Evolutionary conservation across 208 protist species (phyloP).

Genomic region (Crithidia thermophila): DNA sequence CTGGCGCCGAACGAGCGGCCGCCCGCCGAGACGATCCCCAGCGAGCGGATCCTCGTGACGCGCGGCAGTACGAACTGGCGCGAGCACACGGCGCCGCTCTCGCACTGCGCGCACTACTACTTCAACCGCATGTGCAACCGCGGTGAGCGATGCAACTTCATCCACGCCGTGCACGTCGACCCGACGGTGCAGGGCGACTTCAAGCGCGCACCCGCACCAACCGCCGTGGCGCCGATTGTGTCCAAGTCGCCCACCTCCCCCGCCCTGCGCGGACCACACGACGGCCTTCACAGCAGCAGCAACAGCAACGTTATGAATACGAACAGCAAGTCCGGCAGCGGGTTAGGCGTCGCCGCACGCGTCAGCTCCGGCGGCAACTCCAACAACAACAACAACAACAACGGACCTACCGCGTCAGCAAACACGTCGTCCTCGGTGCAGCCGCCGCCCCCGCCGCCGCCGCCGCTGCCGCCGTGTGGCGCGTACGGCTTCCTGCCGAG

Average conservation of each 20-base stretch:
- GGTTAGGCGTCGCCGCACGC: too few relatives aligned
- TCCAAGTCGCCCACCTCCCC: neutral
- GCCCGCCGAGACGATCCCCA: slow-evolving; percentile 49
- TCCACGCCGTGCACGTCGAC: slow-evolving; percentile 80
- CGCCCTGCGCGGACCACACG: neutral
- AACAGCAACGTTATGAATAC: too few relatives aligned
- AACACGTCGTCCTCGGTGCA: slow-evolving; percentile 4
- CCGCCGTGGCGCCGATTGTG: slow-evolving; percentile 35
- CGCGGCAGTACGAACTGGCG: slow-evolving; percentile 45
- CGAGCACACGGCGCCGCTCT: slow-evolving; percentile 47
- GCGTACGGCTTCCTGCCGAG: slow-evolving; percentile 20
- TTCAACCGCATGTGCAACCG: slow-evolving; percentile 87
- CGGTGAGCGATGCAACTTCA: slow-evolving; percentile 76
- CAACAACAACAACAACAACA: too few relatives aligned
- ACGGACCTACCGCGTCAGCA: neutral
- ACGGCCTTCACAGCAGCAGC: too few relatives aligned
- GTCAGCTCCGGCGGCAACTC: neutral
- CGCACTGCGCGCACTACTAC: slow-evolving; percentile 89
- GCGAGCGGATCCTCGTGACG: slow-evolving; percentile 64
- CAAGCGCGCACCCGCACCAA: slow-evolving; percentile 58
- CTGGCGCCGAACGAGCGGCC: slow-evolving; percentile 66
- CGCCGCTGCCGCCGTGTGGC: neutral
- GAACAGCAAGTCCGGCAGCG: too few relatives aligned
- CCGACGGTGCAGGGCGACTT: slow-evolving; percentile 63
- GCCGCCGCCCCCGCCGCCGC: slow-evolving; percentile 9